Evolutionary conservation across 2,329 filamentous ascomycete genomes (phyloP), one percentile per base, ranked within the genome.

Genomic region (Fusarium sp.): DNA sequence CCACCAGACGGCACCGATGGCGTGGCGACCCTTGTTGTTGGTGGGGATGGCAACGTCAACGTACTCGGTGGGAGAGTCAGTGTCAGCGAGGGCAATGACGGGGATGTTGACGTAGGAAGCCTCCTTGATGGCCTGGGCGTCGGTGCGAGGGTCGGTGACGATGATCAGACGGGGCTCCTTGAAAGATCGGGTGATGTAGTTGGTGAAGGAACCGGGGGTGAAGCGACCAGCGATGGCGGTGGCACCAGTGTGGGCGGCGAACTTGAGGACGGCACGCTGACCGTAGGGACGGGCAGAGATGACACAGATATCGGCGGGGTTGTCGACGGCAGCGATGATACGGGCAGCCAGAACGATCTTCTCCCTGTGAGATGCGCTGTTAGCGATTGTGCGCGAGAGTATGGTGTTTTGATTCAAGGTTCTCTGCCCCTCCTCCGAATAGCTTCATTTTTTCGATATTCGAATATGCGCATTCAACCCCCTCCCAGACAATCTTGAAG

Each of bases 151-250:
- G 86, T 99, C 96, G 88, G 96, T 99, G 83, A 99, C 96, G 85
- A 99, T 92, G 87, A 99, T 98, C 83, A 99, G 91, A 86, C 97
- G 97, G 84, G 96, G 96, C 90, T 99, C 96, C 92, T 98, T 98
- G 94, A 99, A 99, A 77, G 96, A 98, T 83, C 96, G 95, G 86
- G 97, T 99, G 93, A 99, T 99, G 93, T 99, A 99, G 92, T 99
- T 99, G 91, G 96, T 99, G 93, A 99, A 99, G 87, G 95, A 97
- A 93, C 96, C 96, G 85, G 96, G 96, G 84, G 96, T 99, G 93
- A 99, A 99, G 85, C 96, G 96, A 89, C 96, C 96, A 82, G 96
- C 97, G 83, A 99, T 99, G 86, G 96, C 93, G 82, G 94, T 93
- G 82, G 97, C 95, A 84, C 96, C 96, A 78, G 96, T 99, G 93